Evolutionary conservation across 306 rosid species (phyloP), one percentile per base, ranked within the genome.

Genomic region (Acacia confusa): DNA sequence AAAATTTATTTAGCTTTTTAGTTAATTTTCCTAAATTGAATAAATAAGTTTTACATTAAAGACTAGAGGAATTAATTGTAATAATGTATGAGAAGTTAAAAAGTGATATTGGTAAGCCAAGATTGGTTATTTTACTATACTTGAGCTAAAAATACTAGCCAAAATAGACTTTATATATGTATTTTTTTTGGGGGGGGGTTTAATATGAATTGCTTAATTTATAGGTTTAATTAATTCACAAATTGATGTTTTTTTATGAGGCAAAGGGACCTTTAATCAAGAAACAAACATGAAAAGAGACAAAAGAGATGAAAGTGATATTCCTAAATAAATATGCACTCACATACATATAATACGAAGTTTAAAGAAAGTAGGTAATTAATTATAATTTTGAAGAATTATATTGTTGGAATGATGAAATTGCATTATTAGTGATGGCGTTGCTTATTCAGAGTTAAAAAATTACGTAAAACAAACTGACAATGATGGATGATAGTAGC

Each of bases 341-440:
- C 17, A 24, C 45, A n/a, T 8, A 9, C 9, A 52, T 7, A 52
- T 6, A 52, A 55, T 8, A 57, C 20, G 48, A 17, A 40, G 25
- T 41, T 70, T 3, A 12, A 0, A 70, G 22, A 30, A 30, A 52
- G 47, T 20, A 11, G 10, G 65, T 17, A 17, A 73, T 20, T 17
- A 17, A 73, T 20, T 20, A 57, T 22, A 57, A 22, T 20, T 74
- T 52, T 20, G 17, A 24, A 44, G 32, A 48, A 48, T 48, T 57
- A n/a, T 27, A 13, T 36, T 81, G 83, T 55, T 73, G 76, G 76
- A 48, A 65, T 38, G 70, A n/a, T 63, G 70, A 70, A 30, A 74
- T n/a, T n/a, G 82, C 86, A 78, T 72, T 10, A 17, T 72, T 10
- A 17, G 32, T 47, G 38, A 64, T 48, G 74, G 55, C n/a, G 43